phyloP scores from a whole-genome alignment of 2,329 filamentous ascomycete species.

The Fusarium avenaceum region DNA sequence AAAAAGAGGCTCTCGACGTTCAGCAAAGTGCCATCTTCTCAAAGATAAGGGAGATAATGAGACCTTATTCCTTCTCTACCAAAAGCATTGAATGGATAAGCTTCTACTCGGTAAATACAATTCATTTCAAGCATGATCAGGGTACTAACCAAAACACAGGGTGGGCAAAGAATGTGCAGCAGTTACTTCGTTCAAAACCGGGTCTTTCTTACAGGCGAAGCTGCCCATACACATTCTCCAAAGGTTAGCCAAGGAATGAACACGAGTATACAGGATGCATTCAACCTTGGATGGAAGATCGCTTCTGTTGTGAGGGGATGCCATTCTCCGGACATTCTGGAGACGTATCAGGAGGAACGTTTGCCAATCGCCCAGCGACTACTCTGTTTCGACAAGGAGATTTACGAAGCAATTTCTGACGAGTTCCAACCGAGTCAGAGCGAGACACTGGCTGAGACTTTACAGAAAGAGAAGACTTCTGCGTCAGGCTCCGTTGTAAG shows the following conservation, averaged over 20 bases:
- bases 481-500: background rate
- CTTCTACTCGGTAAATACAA: background rate
- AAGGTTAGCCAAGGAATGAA: background rate
- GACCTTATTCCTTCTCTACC: background rate
- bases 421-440: background rate
- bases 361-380: background rate
- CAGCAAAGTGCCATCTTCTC: background rate
- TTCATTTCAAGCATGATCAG: background rate
- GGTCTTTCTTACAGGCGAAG: background rate
- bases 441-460: background rate
- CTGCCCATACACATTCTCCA: background rate
- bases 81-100: background rate
- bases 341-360: slow-evolving; percentile 4
- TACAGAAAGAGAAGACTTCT: background rate
- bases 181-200: background rate
- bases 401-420: background rate
- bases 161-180: background rate
- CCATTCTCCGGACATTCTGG: background rate
- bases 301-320: background rate
- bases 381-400: slow-evolving; percentile 1
- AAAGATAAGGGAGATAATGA: background rate
- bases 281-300: slow-evolving; percentile 4
- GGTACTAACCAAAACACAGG: background rate
- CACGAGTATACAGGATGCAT: slow-evolving; percentile 7
- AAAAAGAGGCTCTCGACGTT: background rate